Evolutionary conservation across 306 rosid species (phyloP).

Genomic region (Fragaria nilgerrensis): DNA sequence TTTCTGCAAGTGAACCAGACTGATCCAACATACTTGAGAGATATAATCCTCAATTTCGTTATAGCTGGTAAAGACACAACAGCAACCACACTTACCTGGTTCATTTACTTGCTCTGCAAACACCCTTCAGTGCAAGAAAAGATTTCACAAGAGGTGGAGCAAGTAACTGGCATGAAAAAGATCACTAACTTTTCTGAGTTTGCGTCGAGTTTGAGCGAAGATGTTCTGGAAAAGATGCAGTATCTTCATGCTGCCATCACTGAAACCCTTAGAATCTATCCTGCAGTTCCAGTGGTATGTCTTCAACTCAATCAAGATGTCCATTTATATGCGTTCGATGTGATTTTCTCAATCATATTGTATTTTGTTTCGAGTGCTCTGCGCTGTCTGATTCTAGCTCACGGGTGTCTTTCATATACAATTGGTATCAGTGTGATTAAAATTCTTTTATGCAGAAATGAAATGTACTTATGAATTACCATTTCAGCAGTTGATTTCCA

Average conservation of each 20-base stretch:
- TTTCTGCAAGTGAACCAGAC: slow-evolving; percentile 45
- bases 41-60: slow-evolving; percentile 61
- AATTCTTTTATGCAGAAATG: not conserved
- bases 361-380: not conserved
- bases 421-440: not conserved
- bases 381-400: not conserved
- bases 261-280: slow-evolving; percentile 80
- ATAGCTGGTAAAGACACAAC: slow-evolving; percentile 82
- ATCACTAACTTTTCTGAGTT: slow-evolving; percentile 43
- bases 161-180: slow-evolving; percentile 33
- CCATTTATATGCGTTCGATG: not conserved
- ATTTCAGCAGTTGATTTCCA: not conserved
- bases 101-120: slow-evolving; percentile 66
- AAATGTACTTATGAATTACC: not conserved
- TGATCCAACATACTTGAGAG: slow-evolving; percentile 49
- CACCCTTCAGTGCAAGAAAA: slow-evolving; percentile 62
- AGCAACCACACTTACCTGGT: slow-evolving; percentile 71
- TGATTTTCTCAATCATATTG: not conserved
- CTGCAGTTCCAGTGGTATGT: slow-evolving; percentile 79
- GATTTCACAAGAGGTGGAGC: slow-evolving; percentile 57
- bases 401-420: not conserved
- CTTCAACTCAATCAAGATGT: not conserved
- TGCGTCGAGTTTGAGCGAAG: slow-evolving; percentile 42
- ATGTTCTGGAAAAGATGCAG: slow-evolving; percentile 62
- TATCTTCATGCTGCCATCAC: slow-evolving; percentile 75